Evolutionary conservation across 2,329 filamentous ascomycete genomes (phyloP), one percentile per base, ranked within the genome.

Genomic region (Pyrenophora seminiperda): DNA sequence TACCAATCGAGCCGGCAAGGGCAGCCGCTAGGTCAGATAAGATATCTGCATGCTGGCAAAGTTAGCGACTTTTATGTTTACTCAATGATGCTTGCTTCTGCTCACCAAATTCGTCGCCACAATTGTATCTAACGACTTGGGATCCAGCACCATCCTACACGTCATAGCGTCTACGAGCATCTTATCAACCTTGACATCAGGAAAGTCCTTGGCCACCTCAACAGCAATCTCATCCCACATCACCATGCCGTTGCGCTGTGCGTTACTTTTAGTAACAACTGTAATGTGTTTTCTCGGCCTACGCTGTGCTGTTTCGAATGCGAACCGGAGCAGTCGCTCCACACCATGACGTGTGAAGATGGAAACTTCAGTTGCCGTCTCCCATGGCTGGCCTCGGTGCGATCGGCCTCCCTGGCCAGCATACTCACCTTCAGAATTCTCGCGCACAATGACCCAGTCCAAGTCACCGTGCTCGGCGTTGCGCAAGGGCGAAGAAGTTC

Each of bases 1-100:
- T 89, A 7, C 87, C 86, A 53, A 90, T 89, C 2, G 82, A 86
- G 0, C 87, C 87, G 2, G 86, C 86, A 5, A 89, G 75, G 0
- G 86, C 85, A 11, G 87, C 86, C 5, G 86, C 87, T 15, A 90
- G 76, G 62, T 90, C 87, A 0, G 85, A 88, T 4, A 90, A 79
- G 41, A 89, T 89, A 58, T 89, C 86, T 3, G 85, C 85, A 37
- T 74, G 71, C 62, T 72, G 37, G 3, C 3, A 5, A 14, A 20
- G 41, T 59, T 5, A 56, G 46, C 17, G 0, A 30, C 4, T 6
- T 29, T 2, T 38, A 14, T 13, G 7, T 9, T 7, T 1, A 15
- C 41, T 6, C 20, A 3, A 11, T n/a, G 9, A n/a, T 13, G 19
- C 7, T 4, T 1, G 5, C 7, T 15, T 17, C n/a, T 14, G 45